These are phyloP conservation scores for Begonia loranthoides DNA, from an alignment of 306 rosid genomes.

Conservation along the genomic window DNA sequence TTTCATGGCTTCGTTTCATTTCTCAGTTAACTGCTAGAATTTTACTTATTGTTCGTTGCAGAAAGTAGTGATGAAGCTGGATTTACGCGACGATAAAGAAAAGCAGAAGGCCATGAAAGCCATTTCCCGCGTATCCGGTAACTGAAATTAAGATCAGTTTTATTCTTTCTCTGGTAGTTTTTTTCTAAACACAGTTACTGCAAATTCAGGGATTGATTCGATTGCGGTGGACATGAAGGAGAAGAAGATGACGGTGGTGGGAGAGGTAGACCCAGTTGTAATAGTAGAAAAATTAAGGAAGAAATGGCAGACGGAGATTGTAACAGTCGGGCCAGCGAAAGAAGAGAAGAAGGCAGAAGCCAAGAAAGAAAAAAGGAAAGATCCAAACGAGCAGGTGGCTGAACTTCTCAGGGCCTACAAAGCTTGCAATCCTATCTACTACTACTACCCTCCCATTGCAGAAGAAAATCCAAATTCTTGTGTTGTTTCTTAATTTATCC, in stretches of 20 bases:
- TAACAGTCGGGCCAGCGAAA: constrained; percentile 75
- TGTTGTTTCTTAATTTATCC: constrained; percentile 43
- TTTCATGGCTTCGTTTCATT: too few species aligned
- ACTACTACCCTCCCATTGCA: constrained; percentile 29
- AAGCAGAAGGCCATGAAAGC: constrained; percentile 64
- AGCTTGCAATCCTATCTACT: not conserved
- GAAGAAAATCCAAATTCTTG: constrained; percentile 76
- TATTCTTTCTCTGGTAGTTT: not conserved
- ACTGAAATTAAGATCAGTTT: not conserved
- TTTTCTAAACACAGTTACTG: not conserved
- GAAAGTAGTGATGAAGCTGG: constrained; percentile 66
- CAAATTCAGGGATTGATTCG: constrained; percentile 58
- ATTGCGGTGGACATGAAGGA: constrained; percentile 82
- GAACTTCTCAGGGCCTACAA: constrained; percentile 7
- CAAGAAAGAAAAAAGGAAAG: constrained; percentile 37
- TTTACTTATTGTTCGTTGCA: constrained; percentile 10
- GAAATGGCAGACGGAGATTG: constrained; percentile 46
- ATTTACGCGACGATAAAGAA: constrained; percentile 45
- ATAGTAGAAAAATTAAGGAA: constrained; percentile 53
- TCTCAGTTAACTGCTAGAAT: too few species aligned
- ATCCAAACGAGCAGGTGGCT: not conserved
- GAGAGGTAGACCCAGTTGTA: constrained; percentile 46
- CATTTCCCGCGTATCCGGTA: constrained; percentile 50
- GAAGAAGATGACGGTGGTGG: constrained; percentile 58
- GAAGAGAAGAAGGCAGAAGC: constrained; percentile 20